Conservation (phyloP, 2,329 filamentous ascomycete genomes). For the Rachicladosporium sp. region DNA sequence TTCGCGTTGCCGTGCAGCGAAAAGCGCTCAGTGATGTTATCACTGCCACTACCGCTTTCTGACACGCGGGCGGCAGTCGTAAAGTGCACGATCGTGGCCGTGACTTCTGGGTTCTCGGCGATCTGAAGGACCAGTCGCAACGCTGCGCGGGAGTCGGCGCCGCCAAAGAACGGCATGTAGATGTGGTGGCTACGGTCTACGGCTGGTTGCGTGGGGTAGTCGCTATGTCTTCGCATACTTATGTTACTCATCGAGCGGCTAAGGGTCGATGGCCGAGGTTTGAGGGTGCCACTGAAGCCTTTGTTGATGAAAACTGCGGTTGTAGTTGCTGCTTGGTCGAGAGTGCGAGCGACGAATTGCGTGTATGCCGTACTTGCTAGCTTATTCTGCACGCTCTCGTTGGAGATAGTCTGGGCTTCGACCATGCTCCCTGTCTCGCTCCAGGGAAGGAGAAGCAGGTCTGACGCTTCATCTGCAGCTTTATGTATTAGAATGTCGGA, state of each 20-base stretch:
- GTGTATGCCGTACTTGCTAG: constrained; percentile 55
- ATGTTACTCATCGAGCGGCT: constrained; percentile 41
- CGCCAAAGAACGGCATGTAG: constrained; percentile 78
- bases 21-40: constrained; percentile 3
- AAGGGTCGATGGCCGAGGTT: constrained; percentile 26
- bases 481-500: constrained; percentile 63
- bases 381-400: constrained; percentile 43
- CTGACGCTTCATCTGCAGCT: constrained; percentile 40
- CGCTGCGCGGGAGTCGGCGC: constrained; percentile 67
- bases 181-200: constrained; percentile 66
- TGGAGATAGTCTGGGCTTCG: constrained; percentile 46
- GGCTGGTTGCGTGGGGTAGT: constrained; percentile 43
- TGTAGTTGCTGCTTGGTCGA: constrained; percentile 52
- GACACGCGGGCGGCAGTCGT: neutral
- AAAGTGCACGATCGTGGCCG: constrained; percentile 61
- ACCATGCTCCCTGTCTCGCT: constrained; percentile 66
- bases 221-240: constrained; percentile 48
- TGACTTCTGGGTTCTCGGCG: constrained; percentile 64
- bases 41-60: neutral
- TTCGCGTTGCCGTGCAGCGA: neutral
- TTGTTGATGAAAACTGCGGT: constrained; percentile 72
- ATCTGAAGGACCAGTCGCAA: constrained; percentile 74
- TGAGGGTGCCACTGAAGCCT: constrained; percentile 42
- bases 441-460: constrained; percentile 78
- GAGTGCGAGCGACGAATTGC: constrained; percentile 57